Percentiles rank a stretch among this genome's conserved stretches.
phyloP scores from a whole-genome alignment of 257 asterid species.

The Linaria vulgaris region DNA sequence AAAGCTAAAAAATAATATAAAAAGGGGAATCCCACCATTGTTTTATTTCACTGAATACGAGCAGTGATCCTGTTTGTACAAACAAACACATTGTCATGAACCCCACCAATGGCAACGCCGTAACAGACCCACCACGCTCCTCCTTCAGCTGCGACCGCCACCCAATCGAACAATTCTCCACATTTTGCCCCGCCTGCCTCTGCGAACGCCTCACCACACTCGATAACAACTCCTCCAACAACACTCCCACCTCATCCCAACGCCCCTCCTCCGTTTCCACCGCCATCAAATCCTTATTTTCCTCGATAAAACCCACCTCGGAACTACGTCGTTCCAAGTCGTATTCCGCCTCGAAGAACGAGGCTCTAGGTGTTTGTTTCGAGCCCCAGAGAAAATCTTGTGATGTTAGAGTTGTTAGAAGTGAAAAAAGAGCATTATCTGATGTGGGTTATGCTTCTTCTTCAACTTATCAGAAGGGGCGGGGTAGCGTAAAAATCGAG shows the following conservation, averaged over 20 bases:
- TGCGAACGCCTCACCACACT: slow-evolving; percentile 80
- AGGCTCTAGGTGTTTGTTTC: slow-evolving; percentile 50
- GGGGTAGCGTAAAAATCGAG: slow-evolving; percentile 27
- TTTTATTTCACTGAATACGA: no score
- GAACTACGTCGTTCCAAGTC: slow-evolving; percentile 87
- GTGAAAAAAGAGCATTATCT: slow-evolving; percentile 30
- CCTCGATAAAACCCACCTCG: slow-evolving; percentile 46
- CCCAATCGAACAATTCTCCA: slow-evolving; percentile 73
- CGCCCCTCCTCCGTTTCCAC: slow-evolving; percentile 77
- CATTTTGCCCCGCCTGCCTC: slow-evolving; percentile 87
- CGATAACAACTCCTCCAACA: slow-evolving; percentile 53
- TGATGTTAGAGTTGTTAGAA: slow-evolving; percentile 72
- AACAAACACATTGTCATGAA: slow-evolving; percentile 52
- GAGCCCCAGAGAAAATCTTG: slow-evolving; percentile 92
- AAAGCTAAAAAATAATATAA: no score
- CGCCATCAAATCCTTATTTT: slow-evolving; percentile 66
- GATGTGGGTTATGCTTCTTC: slow-evolving; percentile 23
- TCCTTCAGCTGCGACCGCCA: slow-evolving; percentile 90
- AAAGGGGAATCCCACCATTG: no score
- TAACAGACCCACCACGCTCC: slow-evolving; percentile 72
- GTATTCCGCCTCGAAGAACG: slow-evolving; percentile 83
- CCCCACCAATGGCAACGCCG: slow-evolving; percentile 43
- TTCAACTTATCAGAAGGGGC: slow-evolving; percentile 19
- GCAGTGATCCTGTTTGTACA: no score
- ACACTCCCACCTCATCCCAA: slow-evolving; percentile 67